Conservation (phyloP, 768 basidiomycete species). For the Leccinum rimulosum region DNA sequence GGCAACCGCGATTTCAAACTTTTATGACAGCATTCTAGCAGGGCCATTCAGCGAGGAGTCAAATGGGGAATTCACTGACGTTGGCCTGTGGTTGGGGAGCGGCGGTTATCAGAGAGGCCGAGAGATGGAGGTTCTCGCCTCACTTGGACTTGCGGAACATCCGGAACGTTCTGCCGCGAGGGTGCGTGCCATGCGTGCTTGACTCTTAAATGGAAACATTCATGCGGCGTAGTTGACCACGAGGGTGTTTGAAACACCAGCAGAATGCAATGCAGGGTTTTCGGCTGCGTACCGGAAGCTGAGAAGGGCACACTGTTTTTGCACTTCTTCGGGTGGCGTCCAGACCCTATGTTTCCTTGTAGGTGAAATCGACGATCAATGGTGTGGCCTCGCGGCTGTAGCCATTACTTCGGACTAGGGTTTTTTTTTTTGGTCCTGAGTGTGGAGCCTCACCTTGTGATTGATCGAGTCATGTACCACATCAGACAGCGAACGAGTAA, state of each 20-base stretch:
- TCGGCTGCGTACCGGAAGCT: constrained; percentile 12
- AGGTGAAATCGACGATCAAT: constrained; percentile 27
- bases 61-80: constrained; percentile 53
- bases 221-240: constrained; percentile 16
- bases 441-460: not conserved
- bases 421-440: not conserved
- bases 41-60: constrained; percentile 47
- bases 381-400: constrained; percentile 24
- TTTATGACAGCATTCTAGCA: constrained; percentile 52
- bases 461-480: not conserved
- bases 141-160: constrained; percentile 33
- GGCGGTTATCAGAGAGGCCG: constrained; percentile 34
- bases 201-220: constrained; percentile 6
- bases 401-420: constrained; percentile 11
- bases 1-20: constrained; percentile 35
- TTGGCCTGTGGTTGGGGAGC: constrained; percentile 50
- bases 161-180: constrained; percentile 12
- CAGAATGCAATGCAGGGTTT: constrained; percentile 12
- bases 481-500: not conserved
- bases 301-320: constrained; percentile 12
- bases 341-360: constrained; percentile 39
- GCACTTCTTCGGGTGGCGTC: constrained; percentile 14
- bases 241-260: constrained; percentile 13
- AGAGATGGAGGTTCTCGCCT: constrained; percentile 32
- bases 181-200: not conserved